These are phyloP conservation scores for Myxozyma neotropica DNA, from an alignment of 805 yeast species.

Conservation along the genomic window DNA sequence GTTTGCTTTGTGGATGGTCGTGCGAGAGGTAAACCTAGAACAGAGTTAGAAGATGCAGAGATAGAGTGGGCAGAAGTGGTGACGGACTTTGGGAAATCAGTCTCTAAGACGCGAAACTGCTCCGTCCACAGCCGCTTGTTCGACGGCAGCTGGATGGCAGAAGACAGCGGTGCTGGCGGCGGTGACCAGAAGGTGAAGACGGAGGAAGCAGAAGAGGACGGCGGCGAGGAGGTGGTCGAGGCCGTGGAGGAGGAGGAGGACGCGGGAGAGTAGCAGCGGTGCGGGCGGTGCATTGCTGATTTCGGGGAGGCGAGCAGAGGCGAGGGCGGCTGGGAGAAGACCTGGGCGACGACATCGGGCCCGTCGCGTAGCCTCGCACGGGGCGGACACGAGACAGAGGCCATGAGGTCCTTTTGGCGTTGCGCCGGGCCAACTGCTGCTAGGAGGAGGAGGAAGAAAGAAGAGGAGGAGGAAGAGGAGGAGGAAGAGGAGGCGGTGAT, in stretches of 20 bases:
- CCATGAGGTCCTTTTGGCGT: too few relatives aligned
- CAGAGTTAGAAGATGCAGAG: background rate
- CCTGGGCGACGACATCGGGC: slow-evolving; percentile 1
- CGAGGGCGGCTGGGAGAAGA: background rate
- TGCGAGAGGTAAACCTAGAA: slow-evolving; percentile 35
- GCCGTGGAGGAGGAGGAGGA: slow-evolving; percentile 19
- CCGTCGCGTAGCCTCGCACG: slow-evolving; percentile 7
- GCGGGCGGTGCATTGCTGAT: background rate
- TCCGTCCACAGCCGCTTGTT: slow-evolving; percentile 19
- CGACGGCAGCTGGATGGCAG: background rate
- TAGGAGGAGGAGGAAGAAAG: slow-evolving; percentile 2
- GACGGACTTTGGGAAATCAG: slow-evolving; percentile 37
- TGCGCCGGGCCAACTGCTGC: slow-evolving; percentile 1
- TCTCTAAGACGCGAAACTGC: slow-evolving; percentile 39
- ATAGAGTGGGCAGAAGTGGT: background rate
- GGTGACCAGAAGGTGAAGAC: slow-evolving; percentile 13
- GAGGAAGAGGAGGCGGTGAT: background rate
- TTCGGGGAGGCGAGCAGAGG: slow-evolving; percentile 8
- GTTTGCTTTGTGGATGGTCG: slow-evolving; percentile 44
- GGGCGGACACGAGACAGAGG: slow-evolving; percentile 12
- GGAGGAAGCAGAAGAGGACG: slow-evolving; percentile 26
- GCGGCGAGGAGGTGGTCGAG: slow-evolving; percentile 11
- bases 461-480: background rate
- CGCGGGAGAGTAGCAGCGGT: slow-evolving; percentile 12
- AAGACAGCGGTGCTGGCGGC: slow-evolving; percentile 1